Percentiles rank a stretch among this genome's conserved stretches.
phyloP scores from a whole-genome alignment of 2,329 filamentous ascomycete genomes.

The Massarina eburnea region DNA sequence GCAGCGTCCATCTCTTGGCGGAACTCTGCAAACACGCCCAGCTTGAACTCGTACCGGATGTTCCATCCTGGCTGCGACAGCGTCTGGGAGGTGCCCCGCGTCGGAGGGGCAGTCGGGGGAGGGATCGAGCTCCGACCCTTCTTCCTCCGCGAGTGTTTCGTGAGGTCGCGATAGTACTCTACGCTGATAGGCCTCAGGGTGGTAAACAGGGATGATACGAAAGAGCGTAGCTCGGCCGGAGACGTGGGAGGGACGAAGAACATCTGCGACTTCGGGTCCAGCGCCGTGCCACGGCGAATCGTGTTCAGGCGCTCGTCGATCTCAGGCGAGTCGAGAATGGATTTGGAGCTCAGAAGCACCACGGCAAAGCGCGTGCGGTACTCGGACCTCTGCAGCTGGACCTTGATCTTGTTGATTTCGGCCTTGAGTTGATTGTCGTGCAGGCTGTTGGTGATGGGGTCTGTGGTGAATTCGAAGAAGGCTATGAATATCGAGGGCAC shows the following conservation, averaged over 20 bases:
- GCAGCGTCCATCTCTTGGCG: conserved; percentile 90
- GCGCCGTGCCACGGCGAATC: conserved; percentile 75
- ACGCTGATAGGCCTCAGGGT: conserved; percentile 73
- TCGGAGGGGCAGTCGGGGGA: conserved; percentile 79
- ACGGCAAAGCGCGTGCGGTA: conserved; percentile 79
- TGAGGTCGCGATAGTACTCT: conserved; percentile 92
- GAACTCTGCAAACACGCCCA: conserved; percentile 88
- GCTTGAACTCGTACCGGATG: conserved; percentile 91
- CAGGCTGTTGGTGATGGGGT: conserved; percentile 72
- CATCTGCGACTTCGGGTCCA: conserved; percentile 78
- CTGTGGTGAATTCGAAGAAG: conserved; percentile 76
- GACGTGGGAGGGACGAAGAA: conserved; percentile 81
- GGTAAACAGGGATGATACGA: conserved; percentile 71
- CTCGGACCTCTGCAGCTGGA: conserved; percentile 66
- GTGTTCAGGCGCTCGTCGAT: conserved; percentile 75
- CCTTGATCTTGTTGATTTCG: conserved; percentile 78
- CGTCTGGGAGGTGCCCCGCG: conserved; percentile 79
- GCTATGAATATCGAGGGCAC: conserved; percentile 79
- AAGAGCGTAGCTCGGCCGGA: conserved; percentile 69
- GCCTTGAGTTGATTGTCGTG: conserved; percentile 85
- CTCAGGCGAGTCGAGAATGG: conserved; percentile 58
- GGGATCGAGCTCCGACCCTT: conserved; percentile 76
- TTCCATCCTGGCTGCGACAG: conserved; percentile 88
- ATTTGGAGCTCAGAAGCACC: conserved; percentile 74
- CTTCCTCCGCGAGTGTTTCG: conserved; percentile 90